Evolutionary conservation across 345 rosid genomes (phyloP).

Genomic region (Lenwebbia sp.): DNA sequence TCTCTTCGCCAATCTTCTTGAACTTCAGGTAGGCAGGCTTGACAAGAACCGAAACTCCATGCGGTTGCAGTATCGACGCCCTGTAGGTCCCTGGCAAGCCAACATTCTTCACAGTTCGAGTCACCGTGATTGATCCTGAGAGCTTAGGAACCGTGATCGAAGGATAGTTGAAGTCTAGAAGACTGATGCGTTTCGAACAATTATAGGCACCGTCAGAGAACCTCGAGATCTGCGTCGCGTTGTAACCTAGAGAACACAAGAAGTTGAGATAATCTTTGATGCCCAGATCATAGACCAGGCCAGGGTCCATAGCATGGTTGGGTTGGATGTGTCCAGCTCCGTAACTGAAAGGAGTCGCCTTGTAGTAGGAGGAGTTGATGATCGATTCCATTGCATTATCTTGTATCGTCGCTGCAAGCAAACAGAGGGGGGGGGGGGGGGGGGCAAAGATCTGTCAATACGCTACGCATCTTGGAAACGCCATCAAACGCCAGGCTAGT

Average conservation of each 20-base stretch:
- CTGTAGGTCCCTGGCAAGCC: constrained; percentile 61
- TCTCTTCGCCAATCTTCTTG: constrained; percentile 42
- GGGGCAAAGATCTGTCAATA: neutral
- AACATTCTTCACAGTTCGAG: constrained; percentile 55
- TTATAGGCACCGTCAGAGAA: constrained; percentile 21
- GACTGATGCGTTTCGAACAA: constrained; percentile 31
- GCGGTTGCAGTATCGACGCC: constrained; percentile 26
- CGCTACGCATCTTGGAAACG: neutral
- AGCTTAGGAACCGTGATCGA: constrained; percentile 50
- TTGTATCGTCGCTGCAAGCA: constrained; percentile 32
- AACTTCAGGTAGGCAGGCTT: constrained; percentile 29
- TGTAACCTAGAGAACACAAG: constrained; percentile 60
- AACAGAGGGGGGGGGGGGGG: neutral
- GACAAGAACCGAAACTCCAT: constrained; percentile 40
- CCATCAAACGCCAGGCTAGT: neutral
- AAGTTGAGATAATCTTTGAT: constrained; percentile 53
- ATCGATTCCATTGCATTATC: constrained; percentile 42
- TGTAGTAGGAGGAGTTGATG: constrained; percentile 18
- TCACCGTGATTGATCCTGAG: constrained; percentile 15
- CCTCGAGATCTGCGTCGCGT: constrained; percentile 23
- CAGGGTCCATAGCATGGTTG: constrained; percentile 70
- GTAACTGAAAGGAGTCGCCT: constrained; percentile 60
- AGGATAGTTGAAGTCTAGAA: constrained; percentile 71
- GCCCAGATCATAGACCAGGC: constrained; percentile 55
- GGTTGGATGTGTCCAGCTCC: constrained; percentile 88